Base-by-base conservation (phyloP, 805 yeast species). In the Candida arabinofermentans region DNA sequence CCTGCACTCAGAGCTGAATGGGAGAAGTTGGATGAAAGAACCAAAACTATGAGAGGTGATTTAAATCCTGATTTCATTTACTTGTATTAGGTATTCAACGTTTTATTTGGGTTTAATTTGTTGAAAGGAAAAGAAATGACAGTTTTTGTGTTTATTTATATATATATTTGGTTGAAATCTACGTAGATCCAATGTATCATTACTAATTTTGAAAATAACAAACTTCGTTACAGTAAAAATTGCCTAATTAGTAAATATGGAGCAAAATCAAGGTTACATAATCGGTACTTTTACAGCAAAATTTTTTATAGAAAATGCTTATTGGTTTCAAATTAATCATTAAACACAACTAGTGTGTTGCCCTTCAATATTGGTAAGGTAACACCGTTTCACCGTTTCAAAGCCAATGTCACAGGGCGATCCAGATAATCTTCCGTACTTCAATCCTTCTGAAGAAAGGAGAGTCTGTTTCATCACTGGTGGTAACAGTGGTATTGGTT, bases 401-500 rank as follows among this genome's bases (percentile, higher is more conserved):
- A n/a, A n/a, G 13, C 30, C 35, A 13, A 34, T 36, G 39, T 19
- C 41, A 4, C 18, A 26, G 5, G 56, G 58, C 32, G 45, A 72
- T 48, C 80, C 83, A 6, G 72, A 72, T 36, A 47, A 64, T 2
- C 62, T 81, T 23, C 90, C 93, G 0, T 85, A 80, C 59, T 62
- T 68, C 49, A 67, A 84, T 50, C 89, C 89, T 0, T 46, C 50
- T 1, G 47, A 47, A 3, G 77, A 74, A 22, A 69, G 86, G 34
- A 71, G 79, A 42, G 80, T 84, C 4, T 89, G 86, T 2, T 65
- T 87, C 6, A 78, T 87, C 24, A 82, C 93, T 0, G 95, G 95
- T 2, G 95, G 93, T 5, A 84, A 81, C 52, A 74, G 83, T 42
- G 96, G 95, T 0, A 75, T 85, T 16, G 96, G 96, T 9, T 86